Percentiles rank a stretch among this genome's conserved stretches.
Conservation (phyloP, 805 yeast species). For the Candida maris region DNA sequence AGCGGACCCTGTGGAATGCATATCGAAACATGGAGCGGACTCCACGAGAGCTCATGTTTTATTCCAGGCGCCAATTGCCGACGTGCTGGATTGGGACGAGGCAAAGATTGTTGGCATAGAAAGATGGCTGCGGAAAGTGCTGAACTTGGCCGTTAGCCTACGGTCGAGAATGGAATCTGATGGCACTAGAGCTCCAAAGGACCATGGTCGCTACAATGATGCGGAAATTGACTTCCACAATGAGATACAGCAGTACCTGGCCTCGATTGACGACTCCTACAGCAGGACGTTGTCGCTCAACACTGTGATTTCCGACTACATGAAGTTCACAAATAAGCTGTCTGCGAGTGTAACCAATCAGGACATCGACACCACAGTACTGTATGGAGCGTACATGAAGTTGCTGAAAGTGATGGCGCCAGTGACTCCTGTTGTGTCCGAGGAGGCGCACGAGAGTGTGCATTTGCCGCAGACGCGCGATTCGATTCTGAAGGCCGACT, state of each 20-base stretch:
- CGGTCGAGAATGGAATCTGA: slow-evolving; percentile 7
- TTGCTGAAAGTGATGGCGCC: slow-evolving; percentile 70
- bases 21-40: slow-evolving; percentile 80
- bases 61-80: slow-evolving; percentile 86
- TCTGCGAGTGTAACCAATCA: slow-evolving; percentile 35
- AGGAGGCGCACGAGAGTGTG: slow-evolving; percentile 71
- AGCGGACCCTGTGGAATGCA: slow-evolving; percentile 81
- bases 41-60: slow-evolving; percentile 90
- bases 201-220: slow-evolving; percentile 24
- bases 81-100: slow-evolving; percentile 87
- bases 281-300: slow-evolving; percentile 61
- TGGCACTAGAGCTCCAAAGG: slow-evolving; percentile 13
- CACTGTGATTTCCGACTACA: slow-evolving; percentile 83
- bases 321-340: slow-evolving; percentile 70
- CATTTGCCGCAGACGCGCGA: slow-evolving; percentile 18
- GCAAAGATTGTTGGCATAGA: slow-evolving; percentile 79
- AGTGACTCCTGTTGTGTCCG: slow-evolving; percentile 75
- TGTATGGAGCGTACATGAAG: slow-evolving; percentile 47
- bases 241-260: slow-evolving; percentile 44
- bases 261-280: slow-evolving; percentile 56
- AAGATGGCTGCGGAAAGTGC: slow-evolving; percentile 73
- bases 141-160: slow-evolving; percentile 30
- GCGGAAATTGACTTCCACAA: slow-evolving; percentile 58
- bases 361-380: slow-evolving; percentile 37
- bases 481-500: slow-evolving; percentile 54